Evolutionary conservation across 2,329 filamentous ascomycete species (phyloP).

Genomic region (Dryadomyces quercivorus): DNA sequence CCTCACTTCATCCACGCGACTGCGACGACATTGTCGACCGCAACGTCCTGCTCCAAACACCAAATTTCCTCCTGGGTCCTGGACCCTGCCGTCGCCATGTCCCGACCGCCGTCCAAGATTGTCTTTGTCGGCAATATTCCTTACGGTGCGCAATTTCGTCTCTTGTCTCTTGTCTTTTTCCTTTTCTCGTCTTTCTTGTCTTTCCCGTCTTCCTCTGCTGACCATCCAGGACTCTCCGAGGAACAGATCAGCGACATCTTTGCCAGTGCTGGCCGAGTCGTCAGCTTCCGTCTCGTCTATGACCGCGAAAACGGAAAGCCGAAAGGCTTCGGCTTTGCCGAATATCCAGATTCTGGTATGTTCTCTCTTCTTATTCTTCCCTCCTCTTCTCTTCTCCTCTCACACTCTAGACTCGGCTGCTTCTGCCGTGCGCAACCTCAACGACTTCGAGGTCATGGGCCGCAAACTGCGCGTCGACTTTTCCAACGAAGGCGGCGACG

Average conservation of each 20-base stretch:
- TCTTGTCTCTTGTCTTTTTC: no score
- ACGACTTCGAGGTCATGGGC: slow-evolving; percentile 91
- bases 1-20: background rate
- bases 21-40: no score
- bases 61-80: no score
- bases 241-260: slow-evolving; percentile 94
- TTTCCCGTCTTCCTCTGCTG: background rate
- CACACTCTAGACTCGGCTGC: slow-evolving; percentile 63
- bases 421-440: slow-evolving; percentile 87
- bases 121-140: slow-evolving; percentile 80
- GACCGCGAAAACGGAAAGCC: slow-evolving; percentile 90
- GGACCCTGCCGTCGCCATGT: slow-evolving; percentile 39
- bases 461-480: slow-evolving; percentile 92
- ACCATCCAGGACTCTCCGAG: slow-evolving; percentile 69
- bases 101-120: slow-evolving; percentile 63
- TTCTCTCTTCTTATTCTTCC: background rate
- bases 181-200: no score
- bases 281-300: slow-evolving; percentile 87
- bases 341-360: slow-evolving; percentile 80
- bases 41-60: no score
- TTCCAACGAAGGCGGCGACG: slow-evolving; percentile 76
- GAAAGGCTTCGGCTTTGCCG: slow-evolving; percentile 93
- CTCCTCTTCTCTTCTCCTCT: background rate
- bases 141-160: no score
- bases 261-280: slow-evolving; percentile 75